phyloP scores from a whole-genome alignment of 208 protist genomes.

The Acanthamoeba polyphaga region DNA sequence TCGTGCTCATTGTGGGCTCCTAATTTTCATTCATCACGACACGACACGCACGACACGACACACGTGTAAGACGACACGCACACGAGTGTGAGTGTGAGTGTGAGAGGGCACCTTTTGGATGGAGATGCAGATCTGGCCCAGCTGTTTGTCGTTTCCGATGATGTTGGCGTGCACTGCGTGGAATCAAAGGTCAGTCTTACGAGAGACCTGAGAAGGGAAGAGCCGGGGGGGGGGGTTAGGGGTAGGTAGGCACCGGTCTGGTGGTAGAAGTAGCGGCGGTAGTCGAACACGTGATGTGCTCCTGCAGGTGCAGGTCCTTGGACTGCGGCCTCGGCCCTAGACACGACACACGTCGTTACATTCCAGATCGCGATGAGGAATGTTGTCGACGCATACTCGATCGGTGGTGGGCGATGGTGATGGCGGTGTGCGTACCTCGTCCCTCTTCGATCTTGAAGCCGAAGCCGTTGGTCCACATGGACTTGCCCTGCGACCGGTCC shows the following conservation, averaged over 20 bases:
- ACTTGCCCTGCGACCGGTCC: neutral
- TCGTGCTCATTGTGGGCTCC: constrained; percentile 33
- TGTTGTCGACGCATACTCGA: no score
- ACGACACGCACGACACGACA: neutral
- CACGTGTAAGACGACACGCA: neutral
- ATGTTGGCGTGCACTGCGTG: constrained; percentile 59
- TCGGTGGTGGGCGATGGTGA: no score
- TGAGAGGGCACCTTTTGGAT: neutral
- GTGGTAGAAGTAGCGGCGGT: constrained; percentile 31
- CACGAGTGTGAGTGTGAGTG: neutral
- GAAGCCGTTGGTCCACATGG: constrained; percentile 27
- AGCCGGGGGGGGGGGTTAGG: neutral
- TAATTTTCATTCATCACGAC: neutral
- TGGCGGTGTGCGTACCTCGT: neutral
- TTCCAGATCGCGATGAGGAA: neutral
- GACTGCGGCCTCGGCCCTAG: neutral
- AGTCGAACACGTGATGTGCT: constrained; percentile 63
- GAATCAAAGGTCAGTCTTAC: no score
- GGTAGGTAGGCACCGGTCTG: neutral
- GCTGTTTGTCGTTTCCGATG: constrained; percentile 65
- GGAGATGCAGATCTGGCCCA: constrained; percentile 49
- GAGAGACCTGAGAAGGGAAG: no score
- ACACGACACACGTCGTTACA: neutral
- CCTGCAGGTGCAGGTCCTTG: constrained; percentile 34
- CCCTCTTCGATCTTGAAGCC: constrained; percentile 24